These are phyloP conservation scores for Peribolospora kevripleyi DNA, from an alignment of 768 basidiomycete species.

Conservation along the genomic window DNA sequence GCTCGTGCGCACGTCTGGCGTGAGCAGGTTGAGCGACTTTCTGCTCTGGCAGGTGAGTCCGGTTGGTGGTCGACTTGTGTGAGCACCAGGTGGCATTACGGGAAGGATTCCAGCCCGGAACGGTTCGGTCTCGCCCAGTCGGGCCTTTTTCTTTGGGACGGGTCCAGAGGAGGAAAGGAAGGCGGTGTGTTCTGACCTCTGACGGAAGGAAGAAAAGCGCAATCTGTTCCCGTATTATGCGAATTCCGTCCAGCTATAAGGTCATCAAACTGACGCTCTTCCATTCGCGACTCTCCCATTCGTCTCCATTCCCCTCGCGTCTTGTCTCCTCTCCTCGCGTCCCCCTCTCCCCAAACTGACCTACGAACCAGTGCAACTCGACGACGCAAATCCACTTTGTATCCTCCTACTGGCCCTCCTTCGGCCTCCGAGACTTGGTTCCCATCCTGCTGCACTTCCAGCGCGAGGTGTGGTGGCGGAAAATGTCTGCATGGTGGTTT, in stretches of 20 bases:
- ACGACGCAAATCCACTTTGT: slow-evolving; percentile 71
- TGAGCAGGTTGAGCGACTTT: slow-evolving; percentile 66
- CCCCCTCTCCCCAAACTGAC: not conserved
- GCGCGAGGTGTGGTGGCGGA: too few relatives aligned
- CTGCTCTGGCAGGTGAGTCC: slow-evolving; percentile 75
- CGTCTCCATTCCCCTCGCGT: not conserved
- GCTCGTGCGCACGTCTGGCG: slow-evolving; percentile 73
- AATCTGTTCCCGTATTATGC: too few relatives aligned
- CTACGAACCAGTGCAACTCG: slow-evolving; percentile 37
- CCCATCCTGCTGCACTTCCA: slow-evolving; percentile 77
- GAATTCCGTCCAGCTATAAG: too few relatives aligned
- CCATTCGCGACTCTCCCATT: not conserved
- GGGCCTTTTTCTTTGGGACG: slow-evolving; percentile 4
- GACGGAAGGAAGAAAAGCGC: too few relatives aligned
- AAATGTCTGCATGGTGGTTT: too few relatives aligned
- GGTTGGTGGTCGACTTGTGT: not conserved
- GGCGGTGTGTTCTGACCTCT: too few relatives aligned
- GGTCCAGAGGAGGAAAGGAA: not conserved
- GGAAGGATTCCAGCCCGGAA: not conserved
- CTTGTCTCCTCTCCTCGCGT: not conserved
- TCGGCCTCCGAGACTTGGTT: slow-evolving; percentile 61
- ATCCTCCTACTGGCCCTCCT: slow-evolving; percentile 73
- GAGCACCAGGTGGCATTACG: not conserved
- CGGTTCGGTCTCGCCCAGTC: not conserved
- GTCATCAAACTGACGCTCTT: not conserved